Base-by-base conservation (phyloP, 2,329 filamentous ascomycete species). In the Cucurbitaria berberidis region DNA sequence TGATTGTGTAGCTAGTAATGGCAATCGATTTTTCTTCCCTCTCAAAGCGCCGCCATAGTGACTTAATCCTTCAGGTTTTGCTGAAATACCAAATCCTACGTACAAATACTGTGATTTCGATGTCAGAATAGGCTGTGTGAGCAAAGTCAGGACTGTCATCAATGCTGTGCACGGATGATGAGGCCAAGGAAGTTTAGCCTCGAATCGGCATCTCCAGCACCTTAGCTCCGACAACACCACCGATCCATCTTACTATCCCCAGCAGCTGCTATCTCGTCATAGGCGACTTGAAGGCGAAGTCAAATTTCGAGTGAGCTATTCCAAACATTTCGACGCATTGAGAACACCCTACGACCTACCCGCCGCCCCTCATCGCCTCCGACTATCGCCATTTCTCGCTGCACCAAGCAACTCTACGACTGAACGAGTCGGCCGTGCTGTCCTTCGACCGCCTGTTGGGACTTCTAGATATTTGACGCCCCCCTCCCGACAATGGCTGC, bases 401-500 rank as follows among this genome's bases (percentile, higher is more conserved):
- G 4, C 2, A 36, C 34, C 9, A n/a, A 6, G 34, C 11, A 42
- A 7, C 46, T 16, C 35, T 38, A 2, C 39, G 39, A 7, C 39
- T 11, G 39, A 26, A 27, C 19, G 5, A 6, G 6, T 42, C 24
- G 40, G 24, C 24, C 40, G 24, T 19, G 24, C 15, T 5, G 21
- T 10, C 10, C 10, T 19, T 24, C 16, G 24, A 30, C n/a, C n/a
- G n/a, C n/a, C n/a, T n/a, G n/a, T n/a, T 21, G 19, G 24, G 36
- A 3, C 36, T 15, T 22, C 2, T 29, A 8, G 9, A 21, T 26
- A 42, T 16, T n/a, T n/a, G n/a, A n/a, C n/a, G n/a, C 18, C 10
- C 26, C 30, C 6, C 6, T 39, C 30, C 15, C 32, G 9, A 22
- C 24, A 51, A 68, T 68, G 64, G 63, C 63, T 9, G 62, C 62